Evolutionary conservation across 169 alveolate species (phyloP), one percentile per base, ranked within the genome.

Genomic region (Plasmodium vivax): DNA sequence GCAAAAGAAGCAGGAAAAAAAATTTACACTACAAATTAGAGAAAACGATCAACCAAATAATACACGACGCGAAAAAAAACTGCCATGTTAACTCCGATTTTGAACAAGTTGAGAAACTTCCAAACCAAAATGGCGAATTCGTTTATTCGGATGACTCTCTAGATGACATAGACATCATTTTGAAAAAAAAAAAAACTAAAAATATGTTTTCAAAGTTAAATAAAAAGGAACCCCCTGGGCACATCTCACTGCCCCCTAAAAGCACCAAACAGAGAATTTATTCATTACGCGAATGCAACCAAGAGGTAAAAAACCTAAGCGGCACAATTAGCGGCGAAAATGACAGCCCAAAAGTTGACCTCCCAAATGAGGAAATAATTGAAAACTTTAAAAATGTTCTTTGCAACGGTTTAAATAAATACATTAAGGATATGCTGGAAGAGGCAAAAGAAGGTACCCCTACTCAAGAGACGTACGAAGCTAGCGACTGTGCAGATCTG

Each of bases 371-470:
- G 34, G 77, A 45, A 36, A 88, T 88, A 10, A 62, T 80, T 23
- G 91, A 88, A 88, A 88, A 88, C n/a, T 80, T 88, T 51, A 88
- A 88, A 88, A 72, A 88, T 88, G 91, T 88, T 1, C 51, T 88
- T 41, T 80, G 90, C 45, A 80, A 88, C 54, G 90, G 83, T 34
- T 45, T 88, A 30, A 88, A 88, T 80, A 43, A 88, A 88, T 88
- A 80, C 36, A 58, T 88, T 88, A 45, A 88, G 72, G 90, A 88
- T 47, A 80, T 88, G 34, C 19, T 88, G 8, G 34, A 88, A 56
- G 36, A 43, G 34, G 8, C 51, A 80, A 88, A 71, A 56, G 68
- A 80, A 51, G 43, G 16, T n/a, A 62, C 68, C n/a, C 62, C 73
- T 30, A 10, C 3, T 14, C 5, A 84, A 19, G 19, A 2, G 14